Percentiles rank a stretch among this genome's conserved stretches.
phyloP scores from a whole-genome alignment of 352 stramenopile genomes.

The Globisporangium abappressorium region DNA sequence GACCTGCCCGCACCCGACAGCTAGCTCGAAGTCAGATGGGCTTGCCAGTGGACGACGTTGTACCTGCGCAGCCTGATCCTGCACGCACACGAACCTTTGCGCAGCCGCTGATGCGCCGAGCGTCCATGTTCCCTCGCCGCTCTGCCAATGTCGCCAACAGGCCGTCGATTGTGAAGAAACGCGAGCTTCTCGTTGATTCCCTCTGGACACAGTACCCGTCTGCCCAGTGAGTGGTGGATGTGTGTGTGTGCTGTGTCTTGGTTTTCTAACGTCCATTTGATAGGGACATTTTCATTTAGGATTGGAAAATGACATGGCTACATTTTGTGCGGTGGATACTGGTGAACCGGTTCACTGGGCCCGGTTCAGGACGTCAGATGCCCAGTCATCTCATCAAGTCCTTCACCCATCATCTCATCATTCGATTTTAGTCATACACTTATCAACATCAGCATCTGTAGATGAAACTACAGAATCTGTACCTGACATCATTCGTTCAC shows the following conservation, averaged over 20 bases:
- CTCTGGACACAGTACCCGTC: constrained; percentile 5
- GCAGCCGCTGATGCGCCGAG: not conserved
- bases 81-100: not conserved
- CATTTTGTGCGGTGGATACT: no score
- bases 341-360: no score
- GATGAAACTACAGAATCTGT: not conserved
- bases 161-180: constrained; percentile 5
- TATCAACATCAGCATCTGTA: no score
- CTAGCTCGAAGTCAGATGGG: not conserved
- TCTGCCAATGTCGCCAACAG: not conserved
- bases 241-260: no score
- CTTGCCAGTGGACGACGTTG: not conserved
- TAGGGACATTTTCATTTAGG: no score
- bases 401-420: no score
- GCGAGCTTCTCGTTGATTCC: constrained; percentile 6
- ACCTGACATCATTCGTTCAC: not conserved
- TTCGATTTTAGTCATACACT: no score
- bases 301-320: no score
- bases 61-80: not conserved
- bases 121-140: constrained; percentile 3
- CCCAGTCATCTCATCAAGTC: no score
- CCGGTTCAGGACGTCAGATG: no score
- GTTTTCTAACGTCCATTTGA: no score
- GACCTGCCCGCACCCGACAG: not conserved
- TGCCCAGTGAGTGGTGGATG: not conserved